A percentile compares a stretch with the other conserved stretches of the same genome.
phyloP scores from a whole-genome alignment of 2,329 filamentous ascomycete species.

The Dendrostoma leiphaemia region DNA sequence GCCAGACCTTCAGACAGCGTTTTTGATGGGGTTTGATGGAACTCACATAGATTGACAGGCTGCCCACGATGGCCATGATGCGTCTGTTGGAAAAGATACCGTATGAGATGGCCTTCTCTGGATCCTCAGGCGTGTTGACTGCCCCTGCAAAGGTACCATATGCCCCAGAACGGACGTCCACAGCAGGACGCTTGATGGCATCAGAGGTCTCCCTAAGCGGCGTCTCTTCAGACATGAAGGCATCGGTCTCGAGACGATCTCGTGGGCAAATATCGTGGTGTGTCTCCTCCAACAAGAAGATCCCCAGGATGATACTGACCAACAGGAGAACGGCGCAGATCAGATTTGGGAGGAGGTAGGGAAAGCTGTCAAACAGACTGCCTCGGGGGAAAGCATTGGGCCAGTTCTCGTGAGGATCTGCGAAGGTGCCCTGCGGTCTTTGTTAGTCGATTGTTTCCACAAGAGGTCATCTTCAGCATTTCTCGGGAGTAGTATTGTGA shows the following conservation, averaged over 20 bases:
- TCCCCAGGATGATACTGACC: conserved; percentile 77
- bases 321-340: conserved; percentile 76
- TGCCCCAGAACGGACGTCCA: conserved; percentile 73
- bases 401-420: conserved; percentile 73
- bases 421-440: conserved; percentile 84
- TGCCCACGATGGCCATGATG: conserved; percentile 74
- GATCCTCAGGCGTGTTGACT: conserved; percentile 32
- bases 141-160: conserved; percentile 70
- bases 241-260: conserved; percentile 43
- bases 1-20: not conserved
- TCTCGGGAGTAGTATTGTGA: no score
- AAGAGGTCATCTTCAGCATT: no score
- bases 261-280: conserved; percentile 76
- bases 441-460: no score
- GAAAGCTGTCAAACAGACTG: conserved; percentile 73
- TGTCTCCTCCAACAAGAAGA: conserved; percentile 80
- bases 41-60: conserved; percentile 71
- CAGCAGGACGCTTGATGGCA: conserved; percentile 68
- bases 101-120: conserved; percentile 28
- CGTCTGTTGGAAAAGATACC: conserved; percentile 52
- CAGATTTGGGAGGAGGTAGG: conserved; percentile 86
- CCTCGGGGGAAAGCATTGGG: conserved; percentile 66
- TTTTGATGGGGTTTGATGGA: no score
- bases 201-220: conserved; percentile 75
- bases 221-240: conserved; percentile 63